Evolutionary conservation across 441 rosid species (phyloP).

Genomic region (Melastoma candidum): DNA sequence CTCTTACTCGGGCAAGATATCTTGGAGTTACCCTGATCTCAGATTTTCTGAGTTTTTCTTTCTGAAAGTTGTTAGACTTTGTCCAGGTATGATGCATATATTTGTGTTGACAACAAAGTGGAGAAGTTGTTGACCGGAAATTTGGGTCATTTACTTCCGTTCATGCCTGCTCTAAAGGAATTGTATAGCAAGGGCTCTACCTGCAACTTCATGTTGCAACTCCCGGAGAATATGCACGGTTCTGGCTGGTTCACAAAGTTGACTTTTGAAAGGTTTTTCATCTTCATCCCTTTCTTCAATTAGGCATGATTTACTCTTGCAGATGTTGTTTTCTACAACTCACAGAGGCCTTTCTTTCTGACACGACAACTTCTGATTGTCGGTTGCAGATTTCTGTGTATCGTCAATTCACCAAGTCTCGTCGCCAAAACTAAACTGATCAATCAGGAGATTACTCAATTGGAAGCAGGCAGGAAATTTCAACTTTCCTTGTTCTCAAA

Average conservation of each 20-base stretch:
- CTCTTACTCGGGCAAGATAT: no score
- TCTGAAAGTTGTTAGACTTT: neutral
- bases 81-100: conserved; percentile 45
- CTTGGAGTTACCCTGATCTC: neutral
- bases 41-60: neutral
- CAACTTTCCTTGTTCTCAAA: conserved; percentile 45
- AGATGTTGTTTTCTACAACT: neutral
- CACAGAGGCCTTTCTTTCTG: neutral
- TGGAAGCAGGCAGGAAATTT: conserved; percentile 55
- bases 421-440: conserved; percentile 27
- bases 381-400: conserved; percentile 33
- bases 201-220: conserved; percentile 37
- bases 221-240: conserved; percentile 20
- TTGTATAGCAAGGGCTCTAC: conserved; percentile 33
- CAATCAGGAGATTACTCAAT: conserved; percentile 47
- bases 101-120: conserved; percentile 26
- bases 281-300: conserved; percentile 3
- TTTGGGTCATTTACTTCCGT: conserved; percentile 41
- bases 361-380: neutral
- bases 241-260: conserved; percentile 52
- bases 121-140: conserved; percentile 40
- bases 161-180: conserved; percentile 32
- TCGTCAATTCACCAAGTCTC: conserved; percentile 34
- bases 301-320: neutral
- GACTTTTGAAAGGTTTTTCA: conserved; percentile 42